Conservation (phyloP, 2,329 filamentous ascomycete species). For the Escovopsis weberi region DNA sequence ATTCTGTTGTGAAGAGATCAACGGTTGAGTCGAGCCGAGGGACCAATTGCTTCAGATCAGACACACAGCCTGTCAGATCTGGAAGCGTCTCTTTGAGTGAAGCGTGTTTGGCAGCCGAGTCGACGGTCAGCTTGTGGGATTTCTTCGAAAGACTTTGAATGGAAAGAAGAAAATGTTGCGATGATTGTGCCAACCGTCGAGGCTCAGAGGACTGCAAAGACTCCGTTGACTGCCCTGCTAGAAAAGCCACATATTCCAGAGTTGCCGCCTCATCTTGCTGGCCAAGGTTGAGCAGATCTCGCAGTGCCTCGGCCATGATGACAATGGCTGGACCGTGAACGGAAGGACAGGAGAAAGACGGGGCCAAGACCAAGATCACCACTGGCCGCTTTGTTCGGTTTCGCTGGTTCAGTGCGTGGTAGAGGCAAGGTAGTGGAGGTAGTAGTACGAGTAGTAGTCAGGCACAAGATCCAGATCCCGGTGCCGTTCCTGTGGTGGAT, state of each 20-base stretch:
- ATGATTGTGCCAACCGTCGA: constrained; percentile 62
- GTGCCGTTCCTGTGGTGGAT: too few species aligned
- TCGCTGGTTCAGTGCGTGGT: too few species aligned
- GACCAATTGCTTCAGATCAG: constrained; percentile 54
- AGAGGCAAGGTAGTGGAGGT: too few species aligned
- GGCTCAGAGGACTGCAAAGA: constrained; percentile 63
- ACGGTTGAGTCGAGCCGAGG: constrained; percentile 68
- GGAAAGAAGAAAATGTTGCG: constrained; percentile 67
- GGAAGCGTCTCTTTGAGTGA: constrained; percentile 61
- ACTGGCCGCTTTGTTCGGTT: too few species aligned
- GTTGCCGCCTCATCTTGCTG: constrained; percentile 34
- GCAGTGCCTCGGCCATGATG: constrained; percentile 23
- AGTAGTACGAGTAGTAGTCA: too few species aligned
- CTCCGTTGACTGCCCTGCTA: constrained; percentile 63
- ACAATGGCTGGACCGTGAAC: not conserved
- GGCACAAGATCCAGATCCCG: too few species aligned
- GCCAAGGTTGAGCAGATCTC: constrained; percentile 19
- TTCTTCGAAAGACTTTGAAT: constrained; percentile 81
- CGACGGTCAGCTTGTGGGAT: constrained; percentile 72
- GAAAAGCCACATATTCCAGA: constrained; percentile 57
- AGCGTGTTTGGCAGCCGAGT: constrained; percentile 64
- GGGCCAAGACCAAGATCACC: too few species aligned
- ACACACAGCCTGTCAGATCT: constrained; percentile 47
- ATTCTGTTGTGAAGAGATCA: constrained; percentile 67
- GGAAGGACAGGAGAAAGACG: not conserved